Percentiles rank a stretch among this genome's conserved stretches.
Conservation (phyloP, 495 filamentous ascomycete genomes). For the Hypoxylon trugodes region DNA sequence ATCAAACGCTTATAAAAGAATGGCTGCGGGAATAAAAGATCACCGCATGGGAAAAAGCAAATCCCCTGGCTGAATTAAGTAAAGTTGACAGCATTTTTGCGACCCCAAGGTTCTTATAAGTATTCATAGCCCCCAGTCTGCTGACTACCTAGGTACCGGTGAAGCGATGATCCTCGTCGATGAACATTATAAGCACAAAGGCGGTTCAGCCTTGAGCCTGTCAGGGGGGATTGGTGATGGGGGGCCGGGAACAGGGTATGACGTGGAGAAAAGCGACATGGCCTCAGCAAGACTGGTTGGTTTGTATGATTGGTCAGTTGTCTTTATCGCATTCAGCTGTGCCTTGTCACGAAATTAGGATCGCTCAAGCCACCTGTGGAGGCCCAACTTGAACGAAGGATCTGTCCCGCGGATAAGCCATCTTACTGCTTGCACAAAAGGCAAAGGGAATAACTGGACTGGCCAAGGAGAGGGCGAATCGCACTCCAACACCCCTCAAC, state of each 20-base stretch:
- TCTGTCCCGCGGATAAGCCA: conserved; percentile 3
- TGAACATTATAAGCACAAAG: not conserved
- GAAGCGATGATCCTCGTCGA: not conserved
- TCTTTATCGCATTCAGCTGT: conserved; percentile 5
- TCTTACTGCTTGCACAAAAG: not conserved
- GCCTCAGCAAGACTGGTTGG: conserved; percentile 9
- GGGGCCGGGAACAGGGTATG: conserved; percentile 5
- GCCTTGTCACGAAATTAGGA: conserved; percentile 15
- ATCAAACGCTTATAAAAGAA: not conserved
- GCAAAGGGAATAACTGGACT: not conserved
- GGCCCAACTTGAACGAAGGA: not conserved
- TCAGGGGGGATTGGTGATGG: conserved; percentile 9
- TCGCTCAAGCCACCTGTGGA: conserved; percentile 14
- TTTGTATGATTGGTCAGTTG: not conserved
- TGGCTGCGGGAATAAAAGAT: not conserved
- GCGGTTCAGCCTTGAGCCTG: not conserved
- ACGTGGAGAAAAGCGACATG: conserved; percentile 15
- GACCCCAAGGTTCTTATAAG: conserved; percentile 11
- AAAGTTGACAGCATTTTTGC: not conserved
- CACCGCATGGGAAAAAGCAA: not conserved
- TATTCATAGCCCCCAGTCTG: conserved; percentile 9
- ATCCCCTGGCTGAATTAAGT: not conserved
- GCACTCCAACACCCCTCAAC: not conserved
- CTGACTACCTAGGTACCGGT: not conserved
- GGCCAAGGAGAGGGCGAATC: not conserved